phyloP scores from a whole-genome alignment of 2,329 filamentous ascomycete genomes.

The Alternaria sp. region DNA sequence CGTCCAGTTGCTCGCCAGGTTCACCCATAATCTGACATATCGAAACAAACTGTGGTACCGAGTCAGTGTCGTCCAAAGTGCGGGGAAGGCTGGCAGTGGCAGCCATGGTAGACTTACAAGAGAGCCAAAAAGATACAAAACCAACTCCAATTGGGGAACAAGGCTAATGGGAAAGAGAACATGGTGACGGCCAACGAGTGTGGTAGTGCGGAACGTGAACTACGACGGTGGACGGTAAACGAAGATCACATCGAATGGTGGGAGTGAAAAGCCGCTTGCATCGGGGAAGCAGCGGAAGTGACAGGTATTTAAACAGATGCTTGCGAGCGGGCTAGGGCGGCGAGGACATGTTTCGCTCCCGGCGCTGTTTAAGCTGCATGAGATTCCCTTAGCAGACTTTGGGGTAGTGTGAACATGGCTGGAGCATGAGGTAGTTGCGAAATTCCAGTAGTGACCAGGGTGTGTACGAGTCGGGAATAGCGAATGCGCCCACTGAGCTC shows the following conservation, averaged over 20 bases:
- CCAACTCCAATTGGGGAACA: constrained; percentile 50
- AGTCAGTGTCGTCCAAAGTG: constrained; percentile 30
- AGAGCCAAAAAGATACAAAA: constrained; percentile 45
- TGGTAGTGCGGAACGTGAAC: constrained; percentile 44
- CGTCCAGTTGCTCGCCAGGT: constrained; percentile 76
- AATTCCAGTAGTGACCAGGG: constrained; percentile 42
- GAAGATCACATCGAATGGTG: constrained; percentile 51
- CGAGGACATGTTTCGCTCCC: constrained; percentile 49
- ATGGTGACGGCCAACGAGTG: constrained; percentile 48
- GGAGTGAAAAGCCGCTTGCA: constrained; percentile 48
- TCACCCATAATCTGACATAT: constrained; percentile 84
- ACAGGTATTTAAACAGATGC: constrained; percentile 52
- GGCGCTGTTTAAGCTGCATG: constrained; percentile 50
- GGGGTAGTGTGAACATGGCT: constrained; percentile 50
- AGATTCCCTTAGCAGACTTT: constrained; percentile 50
- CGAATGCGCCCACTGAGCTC: constrained; percentile 37
- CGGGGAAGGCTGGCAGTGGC: constrained; percentile 6
- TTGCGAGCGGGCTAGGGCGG: constrained; percentile 47
- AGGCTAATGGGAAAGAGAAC: constrained; percentile 47
- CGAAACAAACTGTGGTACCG: constrained; percentile 73
- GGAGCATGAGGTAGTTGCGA: constrained; percentile 50
- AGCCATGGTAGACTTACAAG: constrained; percentile 38
- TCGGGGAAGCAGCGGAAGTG: constrained; percentile 46
- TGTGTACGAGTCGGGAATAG: constrained; percentile 40
- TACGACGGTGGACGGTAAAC: constrained; percentile 42